Base-by-base conservation (phyloP, 1,284 basidiomycete genomes). In the Rhodofomes roseus region DNA sequence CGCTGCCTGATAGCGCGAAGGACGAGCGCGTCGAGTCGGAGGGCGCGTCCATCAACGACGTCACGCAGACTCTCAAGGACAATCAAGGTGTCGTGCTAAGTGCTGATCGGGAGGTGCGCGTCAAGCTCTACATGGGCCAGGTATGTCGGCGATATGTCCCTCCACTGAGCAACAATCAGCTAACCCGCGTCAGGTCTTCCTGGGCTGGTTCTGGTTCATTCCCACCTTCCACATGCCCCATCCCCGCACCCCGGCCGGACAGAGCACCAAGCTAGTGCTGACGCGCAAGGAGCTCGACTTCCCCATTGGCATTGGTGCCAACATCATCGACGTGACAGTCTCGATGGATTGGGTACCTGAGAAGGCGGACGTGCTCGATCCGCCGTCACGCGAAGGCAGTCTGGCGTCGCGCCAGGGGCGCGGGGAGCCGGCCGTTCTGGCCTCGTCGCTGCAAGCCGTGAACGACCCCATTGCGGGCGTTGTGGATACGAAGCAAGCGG, bases 151-250 rank as follows among this genome's bases (percentile, higher is more conserved):
- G 8, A 3, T 16, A 4, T 22, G 2, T 22, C 4, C 43, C 8
- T 9, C n/a, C 43, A 22, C 7, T 4, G 43, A 27, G 4, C 9
- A 18, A 12, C n/a, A 18, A 9, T 44, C 6, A 44, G n/a, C 43
- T 22, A 44, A 27, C n/a, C 43, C 43, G 43, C 43, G 50, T 31
- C 63, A 90, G 80, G 78, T 92, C 1, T 85, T 89, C 64, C 83
- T 94, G 72, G 86, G 89, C 27, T 94, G 92, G 92, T 72, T 86
- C 56, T 93, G 92, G 92, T 79, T 93, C 67, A 84, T 94, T 60
- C 92, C 92, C 0, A 79, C 85, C 0, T 93, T 94, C 76, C 90
- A 93, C 67, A 81, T 93, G 73, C 76, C 81, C 41, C 77, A 80
- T 23, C 74, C 76, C 8, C 67, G 77, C 27, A 59, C 72, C 37